Evolutionary conservation across 495 filamentous ascomycete species (phyloP).

Genomic region (Gamarada debralockiae): DNA sequence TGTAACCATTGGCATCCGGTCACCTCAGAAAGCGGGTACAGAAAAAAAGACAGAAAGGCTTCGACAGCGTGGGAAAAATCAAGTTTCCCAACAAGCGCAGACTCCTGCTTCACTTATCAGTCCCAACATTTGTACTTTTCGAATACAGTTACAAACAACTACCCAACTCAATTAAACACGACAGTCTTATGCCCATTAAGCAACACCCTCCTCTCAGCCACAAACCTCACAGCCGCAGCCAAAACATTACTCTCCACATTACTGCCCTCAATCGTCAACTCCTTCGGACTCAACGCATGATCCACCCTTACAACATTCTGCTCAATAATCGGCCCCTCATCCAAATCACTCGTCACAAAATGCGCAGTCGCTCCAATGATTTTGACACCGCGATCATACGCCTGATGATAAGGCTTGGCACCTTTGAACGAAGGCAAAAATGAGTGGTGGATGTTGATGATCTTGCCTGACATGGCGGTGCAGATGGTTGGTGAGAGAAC

Average conservation of each 20-base stretch:
- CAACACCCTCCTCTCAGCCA: conserved; percentile 65
- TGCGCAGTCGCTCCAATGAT: conserved; percentile 76
- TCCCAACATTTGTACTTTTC: no score
- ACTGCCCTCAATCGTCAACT: conserved; percentile 66
- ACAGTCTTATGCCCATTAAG: conserved; percentile 72
- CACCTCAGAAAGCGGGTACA: no score
- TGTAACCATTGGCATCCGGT: no score
- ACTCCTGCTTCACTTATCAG: no score
- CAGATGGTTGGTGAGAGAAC: conserved; percentile 69
- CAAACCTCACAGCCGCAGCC: conserved; percentile 69
- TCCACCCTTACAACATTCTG: conserved; percentile 67
- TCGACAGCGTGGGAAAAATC: no score
- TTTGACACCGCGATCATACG: conserved; percentile 73
- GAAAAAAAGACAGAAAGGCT: no score
- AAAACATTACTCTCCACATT: conserved; percentile 74
- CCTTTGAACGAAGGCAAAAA: conserved; percentile 80
- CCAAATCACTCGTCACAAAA: conserved; percentile 71
- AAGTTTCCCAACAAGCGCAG: no score
- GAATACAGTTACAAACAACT: no score
- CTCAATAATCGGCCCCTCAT: conserved; percentile 78
- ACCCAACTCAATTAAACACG: conserved; percentile 53
- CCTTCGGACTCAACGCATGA: conserved; percentile 66
- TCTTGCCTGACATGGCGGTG: conserved; percentile 65
- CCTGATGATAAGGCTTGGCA: conserved; percentile 78
- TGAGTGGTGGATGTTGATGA: conserved; percentile 81